Percentiles rank a stretch among this genome's conserved stretches.
Evolutionary conservation across 352 stramenopile species (phyloP).

Genomic region (Pythium aquatile): DNA sequence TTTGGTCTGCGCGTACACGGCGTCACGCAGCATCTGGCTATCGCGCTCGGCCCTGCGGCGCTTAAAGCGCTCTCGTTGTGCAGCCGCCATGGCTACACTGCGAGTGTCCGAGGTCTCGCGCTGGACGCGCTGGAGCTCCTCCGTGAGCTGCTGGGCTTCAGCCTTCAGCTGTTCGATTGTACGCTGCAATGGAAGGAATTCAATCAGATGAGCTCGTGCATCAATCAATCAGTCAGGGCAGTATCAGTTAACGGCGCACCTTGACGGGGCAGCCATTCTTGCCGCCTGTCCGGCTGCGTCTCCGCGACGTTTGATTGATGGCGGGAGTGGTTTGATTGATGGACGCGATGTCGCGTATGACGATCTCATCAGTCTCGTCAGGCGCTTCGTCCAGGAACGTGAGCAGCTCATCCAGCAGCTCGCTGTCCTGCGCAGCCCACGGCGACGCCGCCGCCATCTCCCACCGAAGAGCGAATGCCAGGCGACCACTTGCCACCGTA

Average conservation of each 20-base stretch:
- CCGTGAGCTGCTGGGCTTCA: background rate
- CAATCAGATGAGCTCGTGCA: background rate
- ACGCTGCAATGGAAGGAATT: background rate
- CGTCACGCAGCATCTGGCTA: conserved; percentile 8
- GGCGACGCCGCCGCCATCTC: background rate
- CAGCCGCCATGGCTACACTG: background rate
- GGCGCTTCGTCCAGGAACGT: conserved; percentile 1
- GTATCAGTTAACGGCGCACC: background rate
- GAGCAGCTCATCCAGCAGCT: conserved; percentile 5
- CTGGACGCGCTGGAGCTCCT: background rate
- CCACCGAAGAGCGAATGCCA: background rate
- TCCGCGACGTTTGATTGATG: background rate
- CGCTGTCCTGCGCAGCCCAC: background rate
- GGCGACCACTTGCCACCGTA: no score
- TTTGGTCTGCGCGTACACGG: conserved; percentile 9
- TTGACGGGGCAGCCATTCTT: background rate
- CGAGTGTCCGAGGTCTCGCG: background rate
- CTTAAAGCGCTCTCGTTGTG: conserved; percentile 9
- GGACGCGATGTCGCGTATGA: conserved; percentile 19
- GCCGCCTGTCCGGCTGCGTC: background rate
- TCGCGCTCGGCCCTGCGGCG: conserved; percentile 9
- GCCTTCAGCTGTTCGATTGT: conserved; percentile 1
- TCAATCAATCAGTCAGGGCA: background rate
- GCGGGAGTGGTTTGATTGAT: background rate
- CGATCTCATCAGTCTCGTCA: conserved; percentile 21